phyloP scores from a whole-genome alignment of 345 rosid species.

The Lenwebbia sp. region DNA sequence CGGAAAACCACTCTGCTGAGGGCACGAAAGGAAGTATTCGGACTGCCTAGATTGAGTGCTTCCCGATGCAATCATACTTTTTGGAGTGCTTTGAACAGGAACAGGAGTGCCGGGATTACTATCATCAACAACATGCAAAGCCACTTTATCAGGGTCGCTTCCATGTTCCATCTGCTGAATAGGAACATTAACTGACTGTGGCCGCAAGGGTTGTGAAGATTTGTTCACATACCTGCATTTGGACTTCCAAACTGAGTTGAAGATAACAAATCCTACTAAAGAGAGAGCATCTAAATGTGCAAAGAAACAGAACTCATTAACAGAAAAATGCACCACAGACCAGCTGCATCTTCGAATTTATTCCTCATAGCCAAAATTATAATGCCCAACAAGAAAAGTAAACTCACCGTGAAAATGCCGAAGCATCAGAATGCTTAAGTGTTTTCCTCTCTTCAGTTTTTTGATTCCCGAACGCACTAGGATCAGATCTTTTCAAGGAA shows the following conservation, averaged over 20 bases:
- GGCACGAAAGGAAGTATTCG: slow-evolving; percentile 26
- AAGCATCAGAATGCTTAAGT: slow-evolving; percentile 69
- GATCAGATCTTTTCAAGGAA: slow-evolving; percentile 50
- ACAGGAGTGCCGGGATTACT: slow-evolving; percentile 22
- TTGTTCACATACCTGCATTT: slow-evolving; percentile 52
- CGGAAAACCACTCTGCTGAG: slow-evolving; percentile 31
- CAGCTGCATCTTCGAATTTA: not conserved
- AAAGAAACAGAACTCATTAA: not conserved
- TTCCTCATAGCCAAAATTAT: not conserved
- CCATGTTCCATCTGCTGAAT: slow-evolving; percentile 16
- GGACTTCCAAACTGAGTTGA: not conserved
- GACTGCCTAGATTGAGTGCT: slow-evolving; percentile 20
- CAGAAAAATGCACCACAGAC: not conserved
- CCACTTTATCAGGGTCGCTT: slow-evolving; percentile 13
- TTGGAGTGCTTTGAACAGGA: slow-evolving; percentile 32
- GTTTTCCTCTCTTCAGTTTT: slow-evolving; percentile 32
- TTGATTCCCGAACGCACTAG: slow-evolving; percentile 27
- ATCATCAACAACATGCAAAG: slow-evolving; percentile 8
- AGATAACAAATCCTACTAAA: not conserved
- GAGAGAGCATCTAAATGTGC: not conserved
- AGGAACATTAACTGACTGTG: slow-evolving; percentile 15
- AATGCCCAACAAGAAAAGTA: not conserved
- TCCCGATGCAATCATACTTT: slow-evolving; percentile 20
- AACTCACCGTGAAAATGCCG: slow-evolving; percentile 74
- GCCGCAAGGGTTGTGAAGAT: slow-evolving; percentile 25